These are phyloP conservation scores for Mayamaea pseudoterrestris DNA, from an alignment of 108 stramenopile genomes.

Conservation along the genomic window DNA sequence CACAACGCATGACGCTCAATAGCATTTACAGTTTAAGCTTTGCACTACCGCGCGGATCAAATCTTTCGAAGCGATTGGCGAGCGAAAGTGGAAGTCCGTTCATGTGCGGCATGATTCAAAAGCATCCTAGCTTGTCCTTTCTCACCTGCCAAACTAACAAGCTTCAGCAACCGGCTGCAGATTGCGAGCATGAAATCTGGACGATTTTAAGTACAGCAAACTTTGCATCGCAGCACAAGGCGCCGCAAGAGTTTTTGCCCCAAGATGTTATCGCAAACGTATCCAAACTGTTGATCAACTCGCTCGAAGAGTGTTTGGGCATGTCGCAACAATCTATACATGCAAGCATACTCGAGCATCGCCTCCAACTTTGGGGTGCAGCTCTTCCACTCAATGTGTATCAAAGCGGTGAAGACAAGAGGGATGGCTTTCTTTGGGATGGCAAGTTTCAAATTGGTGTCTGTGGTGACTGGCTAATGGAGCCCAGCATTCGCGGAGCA, in stretches of 20 bases:
- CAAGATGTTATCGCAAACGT: slow-evolving; percentile 41
- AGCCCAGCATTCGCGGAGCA: slow-evolving; percentile 66
- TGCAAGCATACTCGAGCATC: slow-evolving; percentile 21
- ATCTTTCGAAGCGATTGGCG: slow-evolving; percentile 15
- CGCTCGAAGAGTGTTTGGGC: slow-evolving; percentile 32
- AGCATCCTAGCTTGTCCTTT: slow-evolving; percentile 44
- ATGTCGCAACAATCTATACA: not conserved
- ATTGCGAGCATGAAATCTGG: slow-evolving; percentile 44
- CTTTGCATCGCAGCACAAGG: slow-evolving; percentile 70
- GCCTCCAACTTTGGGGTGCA: slow-evolving; percentile 82
- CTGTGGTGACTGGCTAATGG: slow-evolving; percentile 79
- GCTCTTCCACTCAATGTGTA: slow-evolving; percentile 76
- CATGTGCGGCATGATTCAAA: slow-evolving; percentile 43
- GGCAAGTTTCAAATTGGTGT: slow-evolving; percentile 42
- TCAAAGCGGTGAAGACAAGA: slow-evolving; percentile 6
- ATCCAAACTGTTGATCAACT: slow-evolving; percentile 25
- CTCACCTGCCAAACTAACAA: slow-evolving; percentile 59
- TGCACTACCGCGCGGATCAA: slow-evolving; percentile 20
- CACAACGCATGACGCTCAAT: slow-evolving; percentile 74
- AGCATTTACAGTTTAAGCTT: slow-evolving; percentile 57
- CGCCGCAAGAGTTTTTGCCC: slow-evolving; percentile 74
- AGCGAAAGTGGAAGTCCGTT: too few species aligned
- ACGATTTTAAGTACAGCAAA: slow-evolving; percentile 61
- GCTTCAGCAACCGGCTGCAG: slow-evolving; percentile 14
- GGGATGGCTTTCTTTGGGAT: slow-evolving; percentile 60